A percentile compares a stretch with the other conserved stretches of the same genome.
These are phyloP conservation scores for Carpinus viminea DNA, from an alignment of 306 rosid genomes.

Conservation along the genomic window DNA sequence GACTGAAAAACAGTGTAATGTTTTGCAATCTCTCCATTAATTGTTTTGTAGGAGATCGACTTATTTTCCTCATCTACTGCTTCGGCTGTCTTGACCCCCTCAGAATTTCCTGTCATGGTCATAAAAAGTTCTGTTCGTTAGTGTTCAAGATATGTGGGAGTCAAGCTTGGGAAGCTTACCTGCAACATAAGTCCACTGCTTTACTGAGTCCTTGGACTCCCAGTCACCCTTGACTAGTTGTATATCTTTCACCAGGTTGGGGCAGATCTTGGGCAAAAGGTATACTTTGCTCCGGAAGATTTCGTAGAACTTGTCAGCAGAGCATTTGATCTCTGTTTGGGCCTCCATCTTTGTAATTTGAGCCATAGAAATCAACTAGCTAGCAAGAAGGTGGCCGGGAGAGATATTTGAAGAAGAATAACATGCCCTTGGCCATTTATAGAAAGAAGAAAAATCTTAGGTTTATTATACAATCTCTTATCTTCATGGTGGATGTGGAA, in stretches of 20 bases:
- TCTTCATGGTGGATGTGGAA: no score
- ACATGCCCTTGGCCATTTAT: neutral
- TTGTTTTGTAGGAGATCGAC: neutral
- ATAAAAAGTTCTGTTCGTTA: no score
- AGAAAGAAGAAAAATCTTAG: neutral
- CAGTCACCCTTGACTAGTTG: constrained; percentile 26
- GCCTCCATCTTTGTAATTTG: constrained; percentile 23
- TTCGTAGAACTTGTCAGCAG: constrained; percentile 19
- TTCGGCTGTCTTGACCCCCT: neutral
- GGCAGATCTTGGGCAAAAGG: constrained; percentile 30
- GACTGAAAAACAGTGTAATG: constrained; percentile 4
- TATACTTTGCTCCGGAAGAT: constrained; percentile 21
- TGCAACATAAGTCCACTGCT: constrained; percentile 30
- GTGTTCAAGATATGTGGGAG: no score
- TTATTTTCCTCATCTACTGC: constrained; percentile 27
- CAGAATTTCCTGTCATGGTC: constrained; percentile 8
- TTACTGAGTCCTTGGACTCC: constrained; percentile 29
- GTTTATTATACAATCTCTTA: no score
- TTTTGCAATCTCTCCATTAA: constrained; percentile 13
- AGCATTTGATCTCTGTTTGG: constrained; percentile 22
- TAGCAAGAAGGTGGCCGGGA: neutral
- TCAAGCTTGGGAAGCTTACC: neutral
- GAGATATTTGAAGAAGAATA: neutral
- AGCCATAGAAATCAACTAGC: constrained; percentile 17
- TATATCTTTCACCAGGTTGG: constrained; percentile 19